A percentile compares a stretch with the other conserved stretches of the same genome.
Conservation (phyloP, 306 rosid species). For the Quercus agrifolia region DNA sequence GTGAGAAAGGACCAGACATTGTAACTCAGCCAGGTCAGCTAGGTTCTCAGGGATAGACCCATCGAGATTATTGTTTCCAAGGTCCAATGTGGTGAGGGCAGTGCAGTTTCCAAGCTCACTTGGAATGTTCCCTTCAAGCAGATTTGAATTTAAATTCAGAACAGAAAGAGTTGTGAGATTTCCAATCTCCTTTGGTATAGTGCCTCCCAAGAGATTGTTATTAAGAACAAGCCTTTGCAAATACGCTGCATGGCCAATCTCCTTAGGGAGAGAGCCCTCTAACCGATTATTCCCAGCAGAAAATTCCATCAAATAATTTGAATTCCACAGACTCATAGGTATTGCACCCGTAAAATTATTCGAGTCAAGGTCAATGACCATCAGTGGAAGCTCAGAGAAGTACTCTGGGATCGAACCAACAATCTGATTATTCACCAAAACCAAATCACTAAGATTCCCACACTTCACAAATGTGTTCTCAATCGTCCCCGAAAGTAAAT, state of each 20-base stretch:
- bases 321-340: constrained; percentile 64
- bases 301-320: constrained; percentile 62
- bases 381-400: constrained; percentile 74
- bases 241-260: constrained; percentile 62
- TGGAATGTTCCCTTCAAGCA: constrained; percentile 76
- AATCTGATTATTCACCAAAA: constrained; percentile 62
- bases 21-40: constrained; percentile 57
- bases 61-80: constrained; percentile 67
- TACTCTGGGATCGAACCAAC: constrained; percentile 73
- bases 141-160: constrained; percentile 73
- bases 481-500: constrained; percentile 62
- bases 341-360: constrained; percentile 78
- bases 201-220: constrained; percentile 64
- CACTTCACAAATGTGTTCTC: constrained; percentile 59
- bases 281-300: constrained; percentile 79
- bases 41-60: constrained; percentile 74
- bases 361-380: constrained; percentile 75
- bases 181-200: constrained; percentile 74
- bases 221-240: constrained; percentile 73
- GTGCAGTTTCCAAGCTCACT: constrained; percentile 57
- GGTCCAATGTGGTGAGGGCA: constrained; percentile 74
- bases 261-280: constrained; percentile 64
- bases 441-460: constrained; percentile 65
- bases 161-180: constrained; percentile 63
- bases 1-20: constrained; percentile 90